phyloP scores from a whole-genome alignment of 2,329 filamentous ascomycete species.

The Aspergillus sp. region DNA sequence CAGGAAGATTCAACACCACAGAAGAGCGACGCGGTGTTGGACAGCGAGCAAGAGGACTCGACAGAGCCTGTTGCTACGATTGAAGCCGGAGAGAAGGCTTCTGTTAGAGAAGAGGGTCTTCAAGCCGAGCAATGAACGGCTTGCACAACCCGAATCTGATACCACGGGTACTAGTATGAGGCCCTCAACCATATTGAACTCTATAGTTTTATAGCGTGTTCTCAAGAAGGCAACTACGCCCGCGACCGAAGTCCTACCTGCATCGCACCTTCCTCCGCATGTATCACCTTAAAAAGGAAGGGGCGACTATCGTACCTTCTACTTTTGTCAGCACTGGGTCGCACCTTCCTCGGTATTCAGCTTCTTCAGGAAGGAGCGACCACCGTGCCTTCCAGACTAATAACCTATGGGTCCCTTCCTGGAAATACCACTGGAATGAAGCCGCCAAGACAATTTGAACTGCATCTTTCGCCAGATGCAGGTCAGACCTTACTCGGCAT shows the following conservation, averaged over 20 bases:
- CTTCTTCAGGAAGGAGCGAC: neutral
- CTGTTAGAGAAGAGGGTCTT: neutral
- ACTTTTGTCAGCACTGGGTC: neutral
- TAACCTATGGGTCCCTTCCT: neutral
- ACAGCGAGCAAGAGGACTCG: constrained; percentile 15
- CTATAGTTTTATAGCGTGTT: neutral
- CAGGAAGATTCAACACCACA: constrained; percentile 24
- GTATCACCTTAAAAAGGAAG: neutral
- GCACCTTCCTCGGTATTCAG: neutral
- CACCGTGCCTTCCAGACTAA: neutral
- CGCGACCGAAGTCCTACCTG: neutral
- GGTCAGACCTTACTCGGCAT: too few species aligned
- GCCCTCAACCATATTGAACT: neutral
- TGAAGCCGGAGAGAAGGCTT: neutral
- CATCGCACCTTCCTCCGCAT: neutral
- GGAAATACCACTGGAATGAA: neutral
- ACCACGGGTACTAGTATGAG: too few species aligned
- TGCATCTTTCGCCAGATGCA: too few species aligned
- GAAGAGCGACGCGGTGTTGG: constrained; percentile 28
- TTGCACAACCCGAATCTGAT: neutral
- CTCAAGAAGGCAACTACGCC: neutral
- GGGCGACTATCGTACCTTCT: neutral
- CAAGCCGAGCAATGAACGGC: neutral
- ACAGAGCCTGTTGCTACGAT: neutral
- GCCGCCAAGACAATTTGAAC: neutral